Evolutionary conservation across 1,139 yeast species (phyloP).

Genomic region (Saccharomyces hybrid): DNA sequence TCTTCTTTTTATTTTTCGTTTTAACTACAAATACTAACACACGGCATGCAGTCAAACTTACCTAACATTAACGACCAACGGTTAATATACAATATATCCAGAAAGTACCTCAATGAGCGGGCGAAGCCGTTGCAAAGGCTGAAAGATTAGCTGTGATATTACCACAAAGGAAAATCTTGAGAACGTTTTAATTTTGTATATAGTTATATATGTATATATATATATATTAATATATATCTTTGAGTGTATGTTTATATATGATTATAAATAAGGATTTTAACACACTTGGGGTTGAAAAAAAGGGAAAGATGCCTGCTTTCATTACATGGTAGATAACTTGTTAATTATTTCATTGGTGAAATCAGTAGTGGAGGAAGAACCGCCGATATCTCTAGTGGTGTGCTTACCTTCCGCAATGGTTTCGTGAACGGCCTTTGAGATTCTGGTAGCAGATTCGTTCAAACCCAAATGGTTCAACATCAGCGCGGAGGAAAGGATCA

Average conservation of each 20-base stretch:
- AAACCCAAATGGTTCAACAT: slow-evolving; percentile 92
- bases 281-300: not conserved
- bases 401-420: slow-evolving; percentile 83
- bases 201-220: not conserved
- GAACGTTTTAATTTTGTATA: not conserved
- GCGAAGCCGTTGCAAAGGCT: not conserved
- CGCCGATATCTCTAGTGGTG: slow-evolving; percentile 83
- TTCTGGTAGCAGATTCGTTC: slow-evolving; percentile 74
- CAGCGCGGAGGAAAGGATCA: slow-evolving; percentile 85
- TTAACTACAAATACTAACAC: not conserved
- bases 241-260: slow-evolving; percentile 9
- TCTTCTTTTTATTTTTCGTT: not conserved
- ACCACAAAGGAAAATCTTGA: not conserved
- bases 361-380: slow-evolving; percentile 80
- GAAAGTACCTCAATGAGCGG: not conserved
- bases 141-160: not conserved
- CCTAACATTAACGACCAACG: slow-evolving; percentile 7
- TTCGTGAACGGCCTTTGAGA: slow-evolving; percentile 79
- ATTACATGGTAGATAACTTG: slow-evolving; percentile 22
- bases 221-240: slow-evolving; percentile 9
- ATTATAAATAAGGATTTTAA: slow-evolving; percentile 5
- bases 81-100: slow-evolving; percentile 4
- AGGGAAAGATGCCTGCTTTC: slow-evolving; percentile 8
- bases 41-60: not conserved
- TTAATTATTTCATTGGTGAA: slow-evolving; percentile 49